phyloP scores from a whole-genome alignment of 768 basidiomycete species.

The Kwoniella europaea region DNA sequence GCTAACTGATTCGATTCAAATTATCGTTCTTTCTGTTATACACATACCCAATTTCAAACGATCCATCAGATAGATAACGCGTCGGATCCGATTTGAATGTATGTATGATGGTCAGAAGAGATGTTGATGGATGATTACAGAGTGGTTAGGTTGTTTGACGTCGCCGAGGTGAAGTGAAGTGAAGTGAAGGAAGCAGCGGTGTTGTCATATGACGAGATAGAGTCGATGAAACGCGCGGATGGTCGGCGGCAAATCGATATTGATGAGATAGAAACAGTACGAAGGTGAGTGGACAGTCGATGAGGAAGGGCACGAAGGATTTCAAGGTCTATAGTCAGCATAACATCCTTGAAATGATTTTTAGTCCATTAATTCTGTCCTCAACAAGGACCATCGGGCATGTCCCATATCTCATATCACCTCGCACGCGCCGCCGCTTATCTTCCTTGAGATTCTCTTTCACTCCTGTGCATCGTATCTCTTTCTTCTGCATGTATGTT shows the following conservation, averaged over 20 bases:
- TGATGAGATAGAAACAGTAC: neutral
- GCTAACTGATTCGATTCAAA: neutral
- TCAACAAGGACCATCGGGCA: conserved; percentile 2
- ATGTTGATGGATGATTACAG: neutral
- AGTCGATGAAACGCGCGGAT: neutral
- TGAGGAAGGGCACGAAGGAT: too few relatives aligned
- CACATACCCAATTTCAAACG: neutral
- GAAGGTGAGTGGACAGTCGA: neutral
- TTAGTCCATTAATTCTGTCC: neutral
- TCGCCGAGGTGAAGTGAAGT: neutral
- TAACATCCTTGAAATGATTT: neutral
- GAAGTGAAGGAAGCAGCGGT: neutral
- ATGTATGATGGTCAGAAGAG: neutral
- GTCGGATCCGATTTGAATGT: neutral
- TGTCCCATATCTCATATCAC: neutral
- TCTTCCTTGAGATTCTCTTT: neutral
- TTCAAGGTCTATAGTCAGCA: neutral
- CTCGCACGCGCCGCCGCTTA: conserved; percentile 13
- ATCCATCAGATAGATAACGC: neutral
- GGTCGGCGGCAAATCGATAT: conserved; percentile 1
- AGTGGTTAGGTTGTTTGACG: neutral
- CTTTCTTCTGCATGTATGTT: neutral
- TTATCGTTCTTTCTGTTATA: conserved; percentile 3
- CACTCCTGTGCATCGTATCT: neutral
- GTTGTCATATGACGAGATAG: conserved; percentile 8